Percentiles rank a stretch among this genome's conserved stretches.
These are phyloP conservation scores for Camellia japonica DNA, from an alignment of 148 eudicot genomes.

Conservation along the genomic window DNA sequence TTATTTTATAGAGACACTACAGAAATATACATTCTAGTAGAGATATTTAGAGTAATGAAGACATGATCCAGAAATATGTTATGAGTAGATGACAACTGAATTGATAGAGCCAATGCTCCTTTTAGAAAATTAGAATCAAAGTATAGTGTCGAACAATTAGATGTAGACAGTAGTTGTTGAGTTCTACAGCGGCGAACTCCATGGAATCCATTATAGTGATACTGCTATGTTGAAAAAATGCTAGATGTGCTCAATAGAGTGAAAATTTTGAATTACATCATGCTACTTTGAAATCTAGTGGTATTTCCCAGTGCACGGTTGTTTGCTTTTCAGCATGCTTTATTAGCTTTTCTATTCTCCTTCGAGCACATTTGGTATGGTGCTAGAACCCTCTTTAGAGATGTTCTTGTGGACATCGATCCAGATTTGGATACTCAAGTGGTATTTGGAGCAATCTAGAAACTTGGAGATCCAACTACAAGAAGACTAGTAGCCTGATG, in stretches of 20 bases:
- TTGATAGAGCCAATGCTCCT: neutral
- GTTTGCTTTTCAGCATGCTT: neutral
- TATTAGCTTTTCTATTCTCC: neutral
- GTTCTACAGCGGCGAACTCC: neutral
- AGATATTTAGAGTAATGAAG: neutral
- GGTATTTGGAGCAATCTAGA: neutral
- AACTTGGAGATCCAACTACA: neutral
- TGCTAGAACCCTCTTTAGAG: neutral
- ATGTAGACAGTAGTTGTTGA: neutral
- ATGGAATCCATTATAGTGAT: neutral
- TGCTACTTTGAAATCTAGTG: neutral
- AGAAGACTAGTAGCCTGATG: neutral
- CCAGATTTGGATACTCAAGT: neutral
- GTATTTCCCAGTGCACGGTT: neutral
- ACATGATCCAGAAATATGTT: neutral
- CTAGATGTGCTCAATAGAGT: neutral
- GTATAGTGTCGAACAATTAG: constrained; percentile 4
- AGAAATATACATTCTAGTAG: neutral
- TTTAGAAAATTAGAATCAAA: neutral
- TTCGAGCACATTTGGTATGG: neutral
- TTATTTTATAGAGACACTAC: neutral
- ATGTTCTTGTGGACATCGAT: neutral
- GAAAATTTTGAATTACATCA: neutral
- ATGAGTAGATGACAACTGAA: neutral
- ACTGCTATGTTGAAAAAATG: neutral